Base-by-base conservation (phyloP, 78 protist species). In the Pirum gemmata region DNA sequence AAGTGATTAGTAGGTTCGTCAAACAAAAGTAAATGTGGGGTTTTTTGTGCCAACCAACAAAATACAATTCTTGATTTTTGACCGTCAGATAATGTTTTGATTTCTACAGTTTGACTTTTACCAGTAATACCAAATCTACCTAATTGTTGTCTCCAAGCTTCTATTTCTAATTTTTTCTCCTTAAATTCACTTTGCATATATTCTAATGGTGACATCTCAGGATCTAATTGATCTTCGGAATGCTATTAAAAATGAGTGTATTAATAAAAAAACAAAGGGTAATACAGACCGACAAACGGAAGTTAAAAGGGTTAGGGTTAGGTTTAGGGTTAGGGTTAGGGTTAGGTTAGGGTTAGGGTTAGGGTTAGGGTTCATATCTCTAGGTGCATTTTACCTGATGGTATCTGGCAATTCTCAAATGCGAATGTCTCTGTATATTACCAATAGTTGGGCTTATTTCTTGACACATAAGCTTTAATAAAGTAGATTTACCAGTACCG, bases 1-100 rank as follows among this genome's bases (percentile, higher is more conserved):
- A 96, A 83, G 72, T 94, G 95, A 90, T 96, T 96, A 1, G 97
- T 94, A n/a, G 98, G 98, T 92, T 96, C 98, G 79, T 96, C 98
- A 18, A 96, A 93, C 37, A 94, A 79, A 31, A 96, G 89, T 39
- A 80, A 31, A 36, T 80, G n/a, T 0, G 85, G 87, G 0, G 1
- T 83, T 40, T 83, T 38, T 72, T 38, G 76, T 18, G 92, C 91
- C 93, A 90, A 83, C 38, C 91, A 73, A 90, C 92, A 87, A 35
- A 93, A 93, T 13, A 89, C 78, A 34, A 93, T 85, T 61, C 95
- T 41, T 40, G 86, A 38, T 80, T 93, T 93, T 39, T 89, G 83
- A 73, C 95, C 95, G 38, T 91, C 95, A n/a, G 83, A 40, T 85
- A 93, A 89, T 40, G 88, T 88, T 73, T 87, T 90, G 67, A 93